Evolutionary conservation across 2,329 filamentous ascomycete species (phyloP), one percentile per base, ranked within the genome.

Genomic region (Beauveria brongniartii): DNA sequence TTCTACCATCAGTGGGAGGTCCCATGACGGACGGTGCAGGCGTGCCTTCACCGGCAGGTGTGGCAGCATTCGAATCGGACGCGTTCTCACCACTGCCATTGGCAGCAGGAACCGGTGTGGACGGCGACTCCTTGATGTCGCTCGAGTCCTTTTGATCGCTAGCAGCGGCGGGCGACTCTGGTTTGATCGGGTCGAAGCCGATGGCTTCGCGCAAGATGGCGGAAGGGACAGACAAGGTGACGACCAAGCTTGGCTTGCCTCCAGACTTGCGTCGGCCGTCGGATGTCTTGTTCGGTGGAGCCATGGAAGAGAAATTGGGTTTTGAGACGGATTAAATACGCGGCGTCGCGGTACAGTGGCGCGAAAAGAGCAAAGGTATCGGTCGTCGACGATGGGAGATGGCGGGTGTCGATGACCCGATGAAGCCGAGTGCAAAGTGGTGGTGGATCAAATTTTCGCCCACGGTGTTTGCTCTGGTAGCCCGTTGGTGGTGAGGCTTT

Each of bases 1-100:
- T 91, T 79, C 90, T 92, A 7, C 80, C 85, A 59, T 85, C 82
- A 51, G 74, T 72, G 41, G 84, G 85, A 53, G 85, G 85, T 5
- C 80, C 82, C 84, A 87, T 87, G 63, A 73, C 72, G 6, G 78
- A 73, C 26, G 82, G 78, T 26, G 75, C 80, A 7, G 84, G 82
- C 14, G 84, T 86, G 66, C 79, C 81, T 52, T 76, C 80, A 41
- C 16, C 59, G 24, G 77, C 80, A 16, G 84, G 84, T 18, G 85
- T 88, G 47, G 81, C 80, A 22, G 82, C 79, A 65, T 79, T 83
- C 26, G 85, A 86, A 67, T 85, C 82, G 64, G 81, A 80, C 61
- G 79, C 81, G 71, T 80, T 82, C 64, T 86, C 84, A 61, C 77
- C 78, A 66, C 78, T 81, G 34, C 79, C 77, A 63, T 74, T 73